Evolutionary conservation across 177 flowering plant genomes (phyloP), one percentile per base, ranked within the genome.

Genomic region (Telopea speciosissima): DNA sequence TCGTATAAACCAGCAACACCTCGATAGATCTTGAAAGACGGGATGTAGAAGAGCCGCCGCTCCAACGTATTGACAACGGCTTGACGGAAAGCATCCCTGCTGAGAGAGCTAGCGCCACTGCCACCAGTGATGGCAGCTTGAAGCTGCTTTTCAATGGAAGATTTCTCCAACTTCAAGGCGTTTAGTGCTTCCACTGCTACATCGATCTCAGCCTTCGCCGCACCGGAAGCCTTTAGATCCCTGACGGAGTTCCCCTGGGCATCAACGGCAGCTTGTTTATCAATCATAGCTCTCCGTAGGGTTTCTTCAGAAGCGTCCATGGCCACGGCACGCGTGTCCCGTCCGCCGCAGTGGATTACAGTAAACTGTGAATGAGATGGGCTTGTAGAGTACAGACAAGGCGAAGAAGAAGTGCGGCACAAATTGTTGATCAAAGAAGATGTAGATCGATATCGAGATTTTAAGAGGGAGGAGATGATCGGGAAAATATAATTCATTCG

Each of bases 1-100:
- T 92, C 97, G 54, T 87, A 95, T 33, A 95, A 81, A 8, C 99
- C 99, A 49, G 96, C 97, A 25, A 95, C 97, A 22, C 97, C 99
- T 1, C 96, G 66, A 66, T 91, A 93, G 63, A 95, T 95, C 84
- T 90, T 91, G 81, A 95, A 95, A 0, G 97, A 88, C 0, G 96
- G 97, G 33, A 87, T 85, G 74, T 86, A 92, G 71, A 95, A 95
- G 33, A 92, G 68, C 10, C 96, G 87, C 68, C 99, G 80, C 60
- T 95, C 99, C 21, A 95, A 82, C 0, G 96, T 85, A 69, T 95
- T 95, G 8, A 73, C 84, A 6, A 91, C 94, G 1, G 85, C 75
- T 56, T 83, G 89, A 7, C 97, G 87, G 77, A 92, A 95, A 1
- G 83, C 89, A 65, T 94, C 99, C 44, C 81, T 78, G 73, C 56